These are phyloP conservation scores for Tetramitus jugosus DNA, from an alignment of 208 protist species.

Conservation along the genomic window DNA sequence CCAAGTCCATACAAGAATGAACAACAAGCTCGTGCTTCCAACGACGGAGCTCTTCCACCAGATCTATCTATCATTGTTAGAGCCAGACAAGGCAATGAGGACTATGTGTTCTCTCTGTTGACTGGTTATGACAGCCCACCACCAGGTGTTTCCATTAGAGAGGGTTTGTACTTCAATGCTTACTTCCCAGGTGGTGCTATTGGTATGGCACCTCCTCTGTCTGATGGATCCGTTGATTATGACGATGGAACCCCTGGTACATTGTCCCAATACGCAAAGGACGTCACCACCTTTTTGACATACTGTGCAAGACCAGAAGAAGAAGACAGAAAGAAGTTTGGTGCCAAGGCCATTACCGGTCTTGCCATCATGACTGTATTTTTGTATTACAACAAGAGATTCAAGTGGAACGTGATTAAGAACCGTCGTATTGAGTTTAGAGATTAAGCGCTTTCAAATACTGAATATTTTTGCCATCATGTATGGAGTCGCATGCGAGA, in stretches of 20 bases:
- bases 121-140: slow-evolving; percentile 85
- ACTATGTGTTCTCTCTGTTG: slow-evolving; percentile 96
- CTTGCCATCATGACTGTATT: slow-evolving; percentile 29
- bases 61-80: slow-evolving; percentile 94
- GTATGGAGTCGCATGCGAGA: too few species aligned
- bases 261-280: slow-evolving; percentile 94
- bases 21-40: slow-evolving; percentile 85
- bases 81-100: slow-evolving; percentile 75
- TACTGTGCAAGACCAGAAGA: slow-evolving; percentile 64
- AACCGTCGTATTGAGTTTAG: slow-evolving; percentile 44
- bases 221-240: slow-evolving; percentile 89
- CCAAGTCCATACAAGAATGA: slow-evolving; percentile 91
- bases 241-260: slow-evolving; percentile 92
- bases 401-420: slow-evolving; percentile 61
- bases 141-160: slow-evolving; percentile 72
- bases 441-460: too few species aligned
- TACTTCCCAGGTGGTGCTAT: slow-evolving; percentile 95
- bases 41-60: slow-evolving; percentile 92
- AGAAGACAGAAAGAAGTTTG: slow-evolving; percentile 61
- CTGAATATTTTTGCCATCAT: too few species aligned
- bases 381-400: slow-evolving; percentile 58
- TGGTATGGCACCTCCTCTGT: slow-evolving; percentile 90
- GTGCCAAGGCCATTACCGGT: slow-evolving; percentile 38
- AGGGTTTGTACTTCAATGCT: slow-evolving; percentile 93
- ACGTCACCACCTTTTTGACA: slow-evolving; percentile 82